Percentiles rank a stretch among this genome's conserved stretches.
These are phyloP conservation scores for Verticillium isaacii DNA, from an alignment of 2,329 filamentous ascomycete genomes.

Conservation along the genomic window DNA sequence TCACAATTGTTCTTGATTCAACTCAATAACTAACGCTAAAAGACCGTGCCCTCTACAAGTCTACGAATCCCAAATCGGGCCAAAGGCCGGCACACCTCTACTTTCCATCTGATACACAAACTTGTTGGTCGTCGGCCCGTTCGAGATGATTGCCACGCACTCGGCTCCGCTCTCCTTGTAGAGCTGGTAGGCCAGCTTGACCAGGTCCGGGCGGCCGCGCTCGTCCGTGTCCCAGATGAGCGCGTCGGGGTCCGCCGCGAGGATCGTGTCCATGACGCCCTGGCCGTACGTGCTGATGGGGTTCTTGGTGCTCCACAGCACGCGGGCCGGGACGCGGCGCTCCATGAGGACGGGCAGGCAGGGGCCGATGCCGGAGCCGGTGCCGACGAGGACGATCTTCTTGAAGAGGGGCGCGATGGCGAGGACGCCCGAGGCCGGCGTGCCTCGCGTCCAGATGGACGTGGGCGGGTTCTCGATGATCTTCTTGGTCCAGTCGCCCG, in stretches of 20 bases:
- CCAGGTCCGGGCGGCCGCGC: slow-evolving; percentile 53
- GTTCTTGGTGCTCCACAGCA: slow-evolving; percentile 64
- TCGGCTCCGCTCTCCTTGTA: slow-evolving; percentile 54
- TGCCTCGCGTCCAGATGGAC: slow-evolving; percentile 62
- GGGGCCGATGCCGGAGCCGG: slow-evolving; percentile 69
- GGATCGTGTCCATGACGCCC: slow-evolving; percentile 52
- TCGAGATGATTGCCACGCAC: slow-evolving; percentile 70
- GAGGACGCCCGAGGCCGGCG: slow-evolving; percentile 63
- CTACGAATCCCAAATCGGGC: slow-evolving; percentile 65
- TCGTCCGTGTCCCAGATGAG: slow-evolving; percentile 62
- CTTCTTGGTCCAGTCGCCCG: slow-evolving; percentile 68
- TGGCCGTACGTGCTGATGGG: slow-evolving; percentile 60
- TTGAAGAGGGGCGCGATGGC: slow-evolving; percentile 63
- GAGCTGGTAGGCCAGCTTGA: slow-evolving; percentile 46
- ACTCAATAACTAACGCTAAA: neutral
- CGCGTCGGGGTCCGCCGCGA: slow-evolving; percentile 53
- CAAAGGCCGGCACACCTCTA: slow-evolving; percentile 62
- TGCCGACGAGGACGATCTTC: slow-evolving; percentile 62
- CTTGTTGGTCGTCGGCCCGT: slow-evolving; percentile 60
- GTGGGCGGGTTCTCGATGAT: slow-evolving; percentile 59
- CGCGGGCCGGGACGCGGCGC: slow-evolving; percentile 45
- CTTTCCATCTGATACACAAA: slow-evolving; percentile 66
- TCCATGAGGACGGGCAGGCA: slow-evolving; percentile 55
- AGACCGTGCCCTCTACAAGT: neutral
- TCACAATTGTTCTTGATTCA: neutral